Percentiles rank a stretch among this genome's conserved stretches.
Evolutionary conservation across 345 rosid species (phyloP).

Genomic region (Reutealis trisperma): DNA sequence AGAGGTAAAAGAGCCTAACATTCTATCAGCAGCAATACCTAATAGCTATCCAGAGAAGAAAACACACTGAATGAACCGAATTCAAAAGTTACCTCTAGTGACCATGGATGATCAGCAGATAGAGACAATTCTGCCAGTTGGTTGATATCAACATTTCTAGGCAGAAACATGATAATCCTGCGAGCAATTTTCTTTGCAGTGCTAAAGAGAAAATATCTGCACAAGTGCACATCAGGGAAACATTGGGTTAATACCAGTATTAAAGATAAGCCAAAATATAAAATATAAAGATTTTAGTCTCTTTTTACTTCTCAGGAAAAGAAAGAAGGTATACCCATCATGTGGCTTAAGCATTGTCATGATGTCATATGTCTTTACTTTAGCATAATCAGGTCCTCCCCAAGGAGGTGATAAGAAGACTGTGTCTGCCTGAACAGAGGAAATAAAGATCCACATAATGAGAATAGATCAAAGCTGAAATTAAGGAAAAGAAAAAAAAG

Average conservation of each 20-base stretch:
- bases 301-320: not conserved
- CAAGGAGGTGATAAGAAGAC: conserved; percentile 95
- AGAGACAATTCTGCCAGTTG: conserved; percentile 84
- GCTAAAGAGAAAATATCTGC: conserved; percentile 67
- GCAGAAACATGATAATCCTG: conserved; percentile 79
- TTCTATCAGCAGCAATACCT: conserved; percentile 8
- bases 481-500: not conserved
- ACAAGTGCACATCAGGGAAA: conserved; percentile 23
- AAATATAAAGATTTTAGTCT: not conserved
- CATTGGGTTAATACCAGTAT: not conserved
- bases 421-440: conserved; percentile 59
- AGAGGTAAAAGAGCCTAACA: not conserved
- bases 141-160: conserved; percentile 73
- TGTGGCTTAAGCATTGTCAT: conserved; percentile 83
- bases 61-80: not conserved
- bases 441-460: conserved; percentile 7
- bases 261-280: not conserved
- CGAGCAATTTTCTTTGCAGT: conserved; percentile 62
- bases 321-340: conserved; percentile 60
- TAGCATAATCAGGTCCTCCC: conserved; percentile 92
- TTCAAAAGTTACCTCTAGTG: conserved; percentile 54
- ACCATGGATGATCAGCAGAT: conserved; percentile 63
- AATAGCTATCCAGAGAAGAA: conserved; percentile 13
- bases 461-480: not conserved
- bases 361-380: conserved; percentile 61